phyloP scores from a whole-genome alignment of 179 eudicot genomes.

The Patellifolia procumbens region DNA sequence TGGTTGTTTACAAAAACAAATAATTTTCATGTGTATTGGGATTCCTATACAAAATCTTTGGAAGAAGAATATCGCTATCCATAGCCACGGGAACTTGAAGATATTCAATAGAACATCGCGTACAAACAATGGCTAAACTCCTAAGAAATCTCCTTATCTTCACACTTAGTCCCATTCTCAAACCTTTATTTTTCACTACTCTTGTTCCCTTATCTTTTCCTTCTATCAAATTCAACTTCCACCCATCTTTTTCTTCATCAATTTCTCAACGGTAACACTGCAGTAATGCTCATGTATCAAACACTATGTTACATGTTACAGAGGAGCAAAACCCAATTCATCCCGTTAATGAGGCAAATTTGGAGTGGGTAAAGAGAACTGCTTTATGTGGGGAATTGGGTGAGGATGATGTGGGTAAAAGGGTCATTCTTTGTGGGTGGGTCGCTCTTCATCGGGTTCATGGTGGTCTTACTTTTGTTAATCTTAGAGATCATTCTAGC shows the following conservation, averaged over 20 bases:
- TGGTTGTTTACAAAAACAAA: no score
- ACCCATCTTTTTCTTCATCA: conserved; percentile 2
- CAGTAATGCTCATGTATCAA: conserved; percentile 32
- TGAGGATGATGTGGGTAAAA: conserved; percentile 64
- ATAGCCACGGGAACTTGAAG: no score
- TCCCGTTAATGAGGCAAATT: conserved; percentile 36
- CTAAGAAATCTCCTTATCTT: conserved; percentile 54
- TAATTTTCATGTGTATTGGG: no score
- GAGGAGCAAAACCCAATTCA: conserved; percentile 27
- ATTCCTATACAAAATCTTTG: no score
- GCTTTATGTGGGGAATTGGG: conserved; percentile 69
- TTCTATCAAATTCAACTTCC: conserved; percentile 21
- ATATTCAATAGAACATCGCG: no score
- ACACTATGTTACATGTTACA: conserved; percentile 2
- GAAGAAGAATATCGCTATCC: no score
- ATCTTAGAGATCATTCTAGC: conserved; percentile 78
- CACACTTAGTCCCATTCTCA: conserved; percentile 36
- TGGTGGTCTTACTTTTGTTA: conserved; percentile 79
- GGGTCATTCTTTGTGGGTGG: conserved; percentile 92
- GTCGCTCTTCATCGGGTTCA: conserved; percentile 87
- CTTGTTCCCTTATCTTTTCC: conserved; percentile 23
- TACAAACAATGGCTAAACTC: conserved; percentile 49
- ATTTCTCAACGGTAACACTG: conserved; percentile 13
- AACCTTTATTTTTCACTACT: conserved; percentile 33
- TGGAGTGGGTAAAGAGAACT: conserved; percentile 68